Conservation (phyloP, 208 protist genomes). For the Angomonas deanei region DNA sequence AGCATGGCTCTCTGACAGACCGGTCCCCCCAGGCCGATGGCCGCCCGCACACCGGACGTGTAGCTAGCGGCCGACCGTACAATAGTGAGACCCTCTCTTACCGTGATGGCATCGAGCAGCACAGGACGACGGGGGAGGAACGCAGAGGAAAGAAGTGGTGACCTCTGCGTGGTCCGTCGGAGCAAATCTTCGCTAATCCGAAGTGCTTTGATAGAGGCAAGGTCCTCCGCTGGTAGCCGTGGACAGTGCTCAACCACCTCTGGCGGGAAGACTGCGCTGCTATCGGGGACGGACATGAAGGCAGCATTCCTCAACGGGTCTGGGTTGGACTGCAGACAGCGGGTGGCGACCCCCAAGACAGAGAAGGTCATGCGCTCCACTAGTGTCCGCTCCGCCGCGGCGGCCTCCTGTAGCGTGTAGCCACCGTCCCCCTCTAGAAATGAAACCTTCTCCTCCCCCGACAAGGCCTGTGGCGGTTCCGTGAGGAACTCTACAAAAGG, state of each 20-base stretch:
- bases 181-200: background rate
- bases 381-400: slow-evolving; percentile 15
- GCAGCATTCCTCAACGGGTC: slow-evolving; percentile 63
- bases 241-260: slow-evolving; percentile 25
- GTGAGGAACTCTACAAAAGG: slow-evolving; percentile 58
- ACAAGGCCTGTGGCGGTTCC: background rate
- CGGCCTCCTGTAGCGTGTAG: slow-evolving; percentile 6
- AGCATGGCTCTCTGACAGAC: slow-evolving; percentile 67
- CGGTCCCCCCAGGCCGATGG: slow-evolving; percentile 44
- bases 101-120: slow-evolving; percentile 22
- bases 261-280: slow-evolving; percentile 40
- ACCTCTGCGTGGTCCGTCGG: background rate
- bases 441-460: background rate
- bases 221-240: background rate
- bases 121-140: slow-evolving; percentile 26
- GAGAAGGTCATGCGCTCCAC: slow-evolving; percentile 26
- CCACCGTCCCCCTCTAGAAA: too few relatives aligned
- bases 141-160: background rate
- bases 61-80: slow-evolving; percentile 42
- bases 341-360: slow-evolving; percentile 52
- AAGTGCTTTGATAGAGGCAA: background rate
- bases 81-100: slow-evolving; percentile 56
- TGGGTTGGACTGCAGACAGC: slow-evolving; percentile 77
- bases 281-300: slow-evolving; percentile 43
- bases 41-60: slow-evolving; percentile 37